Percentiles rank a stretch among this genome's conserved stretches.
Conservation (phyloP, 2,329 filamentous ascomycete species). For the Zalaria sp. region DNA sequence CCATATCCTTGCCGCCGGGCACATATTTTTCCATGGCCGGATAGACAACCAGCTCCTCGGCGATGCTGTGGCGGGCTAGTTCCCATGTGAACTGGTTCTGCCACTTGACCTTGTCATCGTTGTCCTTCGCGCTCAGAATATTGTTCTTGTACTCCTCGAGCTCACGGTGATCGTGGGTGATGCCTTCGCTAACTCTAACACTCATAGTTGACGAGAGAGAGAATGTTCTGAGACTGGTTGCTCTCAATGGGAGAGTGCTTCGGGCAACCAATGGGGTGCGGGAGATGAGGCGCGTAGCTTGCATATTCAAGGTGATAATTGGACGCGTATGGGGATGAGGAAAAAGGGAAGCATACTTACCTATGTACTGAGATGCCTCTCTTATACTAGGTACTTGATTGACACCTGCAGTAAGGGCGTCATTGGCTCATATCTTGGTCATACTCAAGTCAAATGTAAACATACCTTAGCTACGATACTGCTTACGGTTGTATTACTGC, state of each 20-base stretch:
- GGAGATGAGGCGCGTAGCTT: background rate
- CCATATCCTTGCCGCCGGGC: slow-evolving; percentile 14
- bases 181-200: slow-evolving; percentile 17
- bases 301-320: background rate
- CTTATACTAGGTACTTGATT: no score
- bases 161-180: slow-evolving; percentile 27
- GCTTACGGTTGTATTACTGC: no score
- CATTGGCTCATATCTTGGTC: no score
- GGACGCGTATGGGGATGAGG: no score
- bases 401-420: no score
- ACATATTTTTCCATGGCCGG: slow-evolving; percentile 20
- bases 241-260: background rate
- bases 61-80: slow-evolving; percentile 36
- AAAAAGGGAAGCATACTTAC: no score
- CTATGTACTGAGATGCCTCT: no score
- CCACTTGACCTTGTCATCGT: slow-evolving; percentile 28
- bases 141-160: slow-evolving; percentile 29
- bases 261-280: background rate
- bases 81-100: slow-evolving; percentile 41
- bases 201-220: background rate
- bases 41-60: slow-evolving; percentile 31
- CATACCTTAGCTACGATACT: no score
- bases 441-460: no score
- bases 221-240: background rate
- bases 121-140: slow-evolving; percentile 25